Base-by-base conservation (phyloP, 2,329 filamentous ascomycete species). In the Cytospora piceae region DNA sequence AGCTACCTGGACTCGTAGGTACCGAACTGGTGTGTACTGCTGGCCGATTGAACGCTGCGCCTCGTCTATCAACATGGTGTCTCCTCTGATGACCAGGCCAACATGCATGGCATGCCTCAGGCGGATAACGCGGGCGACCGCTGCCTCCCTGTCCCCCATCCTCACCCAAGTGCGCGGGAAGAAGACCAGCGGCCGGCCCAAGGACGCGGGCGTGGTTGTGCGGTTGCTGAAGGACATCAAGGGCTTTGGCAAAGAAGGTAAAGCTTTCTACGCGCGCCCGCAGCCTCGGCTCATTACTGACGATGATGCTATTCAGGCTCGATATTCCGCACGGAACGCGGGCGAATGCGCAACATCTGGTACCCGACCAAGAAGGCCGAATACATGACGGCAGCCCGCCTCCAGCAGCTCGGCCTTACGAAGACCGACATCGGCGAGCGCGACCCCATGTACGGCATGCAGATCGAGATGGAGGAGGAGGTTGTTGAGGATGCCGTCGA, bases 181-280 rank as follows among this genome's bases (percentile, higher is more conserved):
- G 72, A 75, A 75, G 68, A 77, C 72, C 58, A 73, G 74, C 57
- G 72, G 74, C 65, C 74, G 76, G 62, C 73, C 75, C 51, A 73
- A 74, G 58, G 77, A 80, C 65, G 71, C 77, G 66, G 79, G 79
- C 66, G 78, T 81, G 15, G 74, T 80, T 24, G 80, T 82, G 71
- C 79, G 80, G 29, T 73, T 82, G 67, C 72, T 81, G 11, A 67
- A 75, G 62, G 77, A 81, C 64, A 75, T 82, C 17, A 71, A 72
- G 27, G 73, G 74, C 24, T 82, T 77, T 65, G 80, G 80, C 24
- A 65, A 51, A 56, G 55, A 66, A 7, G 76, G 77, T 64, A 76
- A 76, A 71, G 78, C 70, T 14, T 72, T 64, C 14, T 58, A 34
- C 4, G 15, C 49, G 12, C 24, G 34, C 34, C 14, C 51, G 53